These are phyloP conservation scores for Achaetomiella virescens DNA, from an alignment of 495 filamentous ascomycete genomes.

Conservation along the genomic window DNA sequence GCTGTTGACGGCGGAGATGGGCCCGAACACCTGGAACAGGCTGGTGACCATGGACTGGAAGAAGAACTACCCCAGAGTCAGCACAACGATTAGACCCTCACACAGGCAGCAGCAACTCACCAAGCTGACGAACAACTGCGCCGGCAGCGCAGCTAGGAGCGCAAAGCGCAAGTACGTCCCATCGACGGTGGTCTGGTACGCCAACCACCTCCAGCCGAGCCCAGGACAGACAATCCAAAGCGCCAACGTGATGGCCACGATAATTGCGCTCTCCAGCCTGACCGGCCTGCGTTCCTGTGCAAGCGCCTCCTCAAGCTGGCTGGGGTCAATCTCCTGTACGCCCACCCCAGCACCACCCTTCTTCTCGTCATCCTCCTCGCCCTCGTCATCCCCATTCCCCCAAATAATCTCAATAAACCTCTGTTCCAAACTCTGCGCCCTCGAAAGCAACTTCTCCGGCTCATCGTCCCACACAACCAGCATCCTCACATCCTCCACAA, in stretches of 20 bases:
- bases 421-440: slow-evolving; percentile 52
- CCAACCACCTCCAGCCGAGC: slow-evolving; percentile 49
- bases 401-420: slow-evolving; percentile 56
- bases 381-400: slow-evolving; percentile 36
- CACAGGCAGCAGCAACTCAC: slow-evolving; percentile 63
- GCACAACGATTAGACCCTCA: slow-evolving; percentile 55
- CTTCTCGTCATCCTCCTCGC: slow-evolving; percentile 50
- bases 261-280: slow-evolving; percentile 56
- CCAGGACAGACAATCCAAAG: slow-evolving; percentile 50
- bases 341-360: slow-evolving; percentile 35
- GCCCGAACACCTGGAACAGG: slow-evolving; percentile 66
- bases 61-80: slow-evolving; percentile 63
- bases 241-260: slow-evolving; percentile 55
- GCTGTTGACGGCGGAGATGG: slow-evolving; percentile 58
- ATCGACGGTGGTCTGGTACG: slow-evolving; percentile 61
- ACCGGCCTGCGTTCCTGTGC: slow-evolving; percentile 60
- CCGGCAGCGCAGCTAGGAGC: slow-evolving; percentile 55
- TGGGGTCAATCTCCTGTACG: slow-evolving; percentile 51
- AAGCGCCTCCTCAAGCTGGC: slow-evolving; percentile 27
- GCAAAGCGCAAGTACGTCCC: slow-evolving; percentile 53
- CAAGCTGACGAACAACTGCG: slow-evolving; percentile 53
- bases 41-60: slow-evolving; percentile 75
- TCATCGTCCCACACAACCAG: slow-evolving; percentile 76
- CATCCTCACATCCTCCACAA: slow-evolving; percentile 59
- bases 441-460: slow-evolving; percentile 49